Evolutionary conservation across 495 filamentous ascomycete species (phyloP).

Genomic region (Astrothelium subdiscretum): DNA sequence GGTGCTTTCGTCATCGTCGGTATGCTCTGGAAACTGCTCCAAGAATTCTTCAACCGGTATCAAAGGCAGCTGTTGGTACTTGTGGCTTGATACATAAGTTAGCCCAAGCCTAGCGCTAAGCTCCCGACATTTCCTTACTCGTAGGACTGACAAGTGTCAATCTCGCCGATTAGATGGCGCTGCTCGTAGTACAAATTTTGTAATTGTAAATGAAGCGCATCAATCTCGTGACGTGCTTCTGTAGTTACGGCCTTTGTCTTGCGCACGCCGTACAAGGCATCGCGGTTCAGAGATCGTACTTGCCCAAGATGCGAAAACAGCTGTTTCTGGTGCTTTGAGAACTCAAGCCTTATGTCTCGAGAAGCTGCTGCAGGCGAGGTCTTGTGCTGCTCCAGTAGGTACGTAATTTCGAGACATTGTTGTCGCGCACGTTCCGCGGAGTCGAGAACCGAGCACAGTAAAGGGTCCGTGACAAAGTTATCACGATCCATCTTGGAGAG

Average conservation of each 20-base stretch:
- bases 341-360: conserved; percentile 45
- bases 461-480: conserved; percentile 57
- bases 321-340: conserved; percentile 67
- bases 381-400: conserved; percentile 41
- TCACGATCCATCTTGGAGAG: conserved; percentile 35
- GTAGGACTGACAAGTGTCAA: conserved; percentile 79
- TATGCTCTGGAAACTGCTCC: conserved; percentile 60
- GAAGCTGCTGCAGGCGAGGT: conserved; percentile 24
- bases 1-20: conserved; percentile 55
- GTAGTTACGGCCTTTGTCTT: conserved; percentile 79
- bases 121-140: conserved; percentile 52
- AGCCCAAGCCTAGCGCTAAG: background rate
- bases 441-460: conserved; percentile 58
- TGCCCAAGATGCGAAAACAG: conserved; percentile 70
- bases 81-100: conserved; percentile 48
- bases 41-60: conserved; percentile 78
- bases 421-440: conserved; percentile 56
- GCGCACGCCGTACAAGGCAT: conserved; percentile 66
- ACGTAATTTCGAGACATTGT: conserved; percentile 63
- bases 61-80: conserved; percentile 73
- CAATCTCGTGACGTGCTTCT: conserved; percentile 81
- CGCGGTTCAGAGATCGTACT: conserved; percentile 70
- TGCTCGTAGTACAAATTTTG: conserved; percentile 98
- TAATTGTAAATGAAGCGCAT: conserved; percentile 78
- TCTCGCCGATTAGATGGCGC: conserved; percentile 79